Percentiles rank a stretch among this genome's conserved stretches.
Evolutionary conservation across 2,329 filamentous ascomycete species (phyloP).

Genomic region (Aspergillus thermomutatus): DNA sequence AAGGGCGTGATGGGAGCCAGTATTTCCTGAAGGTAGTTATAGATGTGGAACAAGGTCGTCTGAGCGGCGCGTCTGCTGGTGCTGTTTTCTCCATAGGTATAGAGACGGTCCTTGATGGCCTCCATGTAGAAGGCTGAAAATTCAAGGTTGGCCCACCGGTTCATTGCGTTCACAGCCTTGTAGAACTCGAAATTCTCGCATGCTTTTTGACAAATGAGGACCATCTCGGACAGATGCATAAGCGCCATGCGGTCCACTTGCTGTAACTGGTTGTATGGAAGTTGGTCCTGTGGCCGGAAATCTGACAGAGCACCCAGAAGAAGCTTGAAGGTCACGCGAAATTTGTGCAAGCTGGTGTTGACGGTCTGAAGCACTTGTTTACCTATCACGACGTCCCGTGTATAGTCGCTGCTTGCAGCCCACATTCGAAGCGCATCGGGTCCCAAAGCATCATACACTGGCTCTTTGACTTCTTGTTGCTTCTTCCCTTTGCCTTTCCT

Average conservation of each 20-base stretch:
- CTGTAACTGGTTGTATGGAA: slow-evolving; percentile 50
- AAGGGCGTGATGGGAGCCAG: slow-evolving; percentile 77
- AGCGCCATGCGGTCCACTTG: slow-evolving; percentile 72
- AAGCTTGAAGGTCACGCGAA: slow-evolving; percentile 86
- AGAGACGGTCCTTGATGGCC: slow-evolving; percentile 84
- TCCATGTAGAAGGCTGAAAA: slow-evolving; percentile 94
- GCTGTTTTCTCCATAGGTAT: slow-evolving; percentile 71
- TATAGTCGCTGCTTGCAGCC: slow-evolving; percentile 91
- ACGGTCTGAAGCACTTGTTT: slow-evolving; percentile 72
- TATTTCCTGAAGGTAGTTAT: slow-evolving; percentile 71
- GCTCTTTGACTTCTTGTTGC: slow-evolving; percentile 31
- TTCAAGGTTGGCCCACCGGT: slow-evolving; percentile 76
- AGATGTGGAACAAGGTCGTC: slow-evolving; percentile 58
- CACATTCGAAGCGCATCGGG: slow-evolving; percentile 85
- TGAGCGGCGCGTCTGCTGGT: slow-evolving; percentile 57
- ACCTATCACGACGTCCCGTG: slow-evolving; percentile 78
- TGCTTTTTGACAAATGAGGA: slow-evolving; percentile 60
- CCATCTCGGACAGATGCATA: slow-evolving; percentile 66
- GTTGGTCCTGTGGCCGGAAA: slow-evolving; percentile 43
- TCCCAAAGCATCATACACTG: slow-evolving; percentile 68
- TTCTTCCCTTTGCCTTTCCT: slow-evolving; percentile 56
- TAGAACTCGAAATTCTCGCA: slow-evolving; percentile 77
- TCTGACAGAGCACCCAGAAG: slow-evolving; percentile 71
- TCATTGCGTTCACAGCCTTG: slow-evolving; percentile 69
- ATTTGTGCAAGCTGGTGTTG: slow-evolving; percentile 76